Evolutionary conservation across 2,329 filamentous ascomycete species (phyloP).

Genomic region (Tothia fuscella): DNA sequence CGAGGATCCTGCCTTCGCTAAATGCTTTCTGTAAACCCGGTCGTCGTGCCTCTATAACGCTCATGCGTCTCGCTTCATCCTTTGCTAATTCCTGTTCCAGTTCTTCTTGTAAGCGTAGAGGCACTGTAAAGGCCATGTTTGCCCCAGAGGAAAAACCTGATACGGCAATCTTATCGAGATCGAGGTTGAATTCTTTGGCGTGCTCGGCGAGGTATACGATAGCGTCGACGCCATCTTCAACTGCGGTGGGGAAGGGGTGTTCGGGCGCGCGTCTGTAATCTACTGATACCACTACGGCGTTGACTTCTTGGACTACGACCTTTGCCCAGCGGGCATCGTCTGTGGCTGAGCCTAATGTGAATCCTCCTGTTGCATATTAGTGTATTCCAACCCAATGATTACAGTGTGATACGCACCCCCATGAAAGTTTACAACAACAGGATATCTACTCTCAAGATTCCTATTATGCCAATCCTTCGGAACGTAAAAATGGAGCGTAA

Average conservation of each 20-base stretch:
- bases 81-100: constrained; percentile 17
- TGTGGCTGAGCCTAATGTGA: constrained; percentile 45
- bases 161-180: constrained; percentile 44
- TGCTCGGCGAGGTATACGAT: constrained; percentile 46
- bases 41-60: constrained; percentile 2
- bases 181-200: constrained; percentile 44
- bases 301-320: constrained; percentile 42
- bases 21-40: constrained; percentile 26
- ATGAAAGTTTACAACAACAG: constrained; percentile 12
- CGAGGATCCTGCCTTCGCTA: constrained; percentile 19
- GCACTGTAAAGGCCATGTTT: constrained; percentile 51
- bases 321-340: constrained; percentile 51
- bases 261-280: constrained; percentile 51
- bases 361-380: constrained; percentile 36
- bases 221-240: constrained; percentile 52
- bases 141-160: constrained; percentile 52
- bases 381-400: neutral
- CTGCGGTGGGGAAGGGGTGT: constrained; percentile 48
- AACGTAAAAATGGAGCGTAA: constrained; percentile 50
- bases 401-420: constrained; percentile 4
- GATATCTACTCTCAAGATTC: neutral
- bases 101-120: constrained; percentile 43
- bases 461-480: constrained; percentile 35
- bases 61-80: constrained; percentile 14
- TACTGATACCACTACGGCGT: constrained; percentile 48